Evolutionary conservation across 2,329 filamentous ascomycete genomes (phyloP).

Genomic region (Cladosporium sp.): DNA sequence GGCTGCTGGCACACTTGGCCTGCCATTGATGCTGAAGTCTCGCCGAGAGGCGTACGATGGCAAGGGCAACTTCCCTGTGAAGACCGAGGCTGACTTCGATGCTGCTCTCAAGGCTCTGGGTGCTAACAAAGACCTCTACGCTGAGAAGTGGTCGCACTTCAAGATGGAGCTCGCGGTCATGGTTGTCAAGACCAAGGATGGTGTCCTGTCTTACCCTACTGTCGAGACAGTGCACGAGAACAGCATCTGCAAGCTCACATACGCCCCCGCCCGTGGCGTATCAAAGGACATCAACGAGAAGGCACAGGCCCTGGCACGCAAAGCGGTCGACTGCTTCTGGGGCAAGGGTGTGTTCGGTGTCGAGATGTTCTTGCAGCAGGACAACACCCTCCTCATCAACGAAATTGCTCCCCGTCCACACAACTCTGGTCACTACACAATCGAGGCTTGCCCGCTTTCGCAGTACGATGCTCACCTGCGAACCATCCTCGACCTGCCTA

Average conservation of each 20-base stretch:
- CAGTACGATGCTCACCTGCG: conserved; percentile 90
- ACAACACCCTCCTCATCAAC: conserved; percentile 71
- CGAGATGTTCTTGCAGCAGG: conserved; percentile 83
- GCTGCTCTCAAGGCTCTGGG: conserved; percentile 67
- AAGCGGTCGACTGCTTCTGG: conserved; percentile 74
- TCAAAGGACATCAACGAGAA: conserved; percentile 55
- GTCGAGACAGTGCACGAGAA: conserved; percentile 96
- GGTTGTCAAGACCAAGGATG: conserved; percentile 83
- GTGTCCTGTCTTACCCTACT: conserved; percentile 71
- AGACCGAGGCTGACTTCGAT: conserved; percentile 55
- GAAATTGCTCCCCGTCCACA: conserved; percentile 81
- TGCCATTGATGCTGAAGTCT: conserved; percentile 89
- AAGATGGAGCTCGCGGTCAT: conserved; percentile 86
- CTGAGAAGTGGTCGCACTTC: conserved; percentile 85
- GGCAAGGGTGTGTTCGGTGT: conserved; percentile 94
- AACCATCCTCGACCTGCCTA: conserved; percentile 70
- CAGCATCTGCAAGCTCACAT: conserved; percentile 90
- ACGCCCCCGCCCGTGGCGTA: conserved; percentile 74
- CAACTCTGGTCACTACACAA: conserved; percentile 93
- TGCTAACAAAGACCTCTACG: conserved; percentile 67
- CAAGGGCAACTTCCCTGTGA: conserved; percentile 67
- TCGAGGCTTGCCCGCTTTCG: conserved; percentile 83
- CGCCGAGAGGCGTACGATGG: conserved; percentile 90
- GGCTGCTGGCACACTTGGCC: conserved; percentile 64
- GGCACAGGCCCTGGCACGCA: conserved; percentile 72